Evolutionary conservation across 345 rosid species (phyloP).

Genomic region (Aurinia saxatilis): DNA sequence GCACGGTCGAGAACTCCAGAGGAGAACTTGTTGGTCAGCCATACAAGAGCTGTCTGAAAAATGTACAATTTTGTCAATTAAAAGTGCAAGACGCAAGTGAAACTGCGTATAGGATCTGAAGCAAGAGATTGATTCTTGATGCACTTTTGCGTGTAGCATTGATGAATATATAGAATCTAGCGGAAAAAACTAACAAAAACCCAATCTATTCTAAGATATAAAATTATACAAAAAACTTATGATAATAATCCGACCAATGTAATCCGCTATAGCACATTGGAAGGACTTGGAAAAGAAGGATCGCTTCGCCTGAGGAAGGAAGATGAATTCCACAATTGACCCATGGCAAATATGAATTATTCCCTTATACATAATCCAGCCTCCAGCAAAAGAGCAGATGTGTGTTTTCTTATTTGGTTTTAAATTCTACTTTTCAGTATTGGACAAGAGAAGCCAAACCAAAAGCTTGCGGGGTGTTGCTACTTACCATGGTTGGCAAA

Average conservation of each 20-base stretch:
- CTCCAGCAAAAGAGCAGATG: background rate
- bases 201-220: no score
- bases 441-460: background rate
- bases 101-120: background rate
- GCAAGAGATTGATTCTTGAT: background rate
- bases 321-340: background rate
- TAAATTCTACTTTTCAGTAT: background rate
- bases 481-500: constrained; percentile 71
- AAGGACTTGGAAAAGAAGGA: background rate
- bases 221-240: background rate
- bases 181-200: background rate
- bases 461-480: constrained; percentile 1
- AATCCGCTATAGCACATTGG: background rate
- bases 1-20: constrained; percentile 81
- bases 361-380: background rate
- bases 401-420: background rate
- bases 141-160: background rate
- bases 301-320: background rate
- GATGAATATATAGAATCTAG: background rate
- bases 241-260: background rate
- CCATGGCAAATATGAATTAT: background rate
- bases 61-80: constrained; percentile 9
- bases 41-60: constrained; percentile 58
- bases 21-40: constrained; percentile 76
- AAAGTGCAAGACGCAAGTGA: background rate